Conservation (phyloP, 495 filamentous ascomycete genomes). For the Jackrogersella multiformis region DNA sequence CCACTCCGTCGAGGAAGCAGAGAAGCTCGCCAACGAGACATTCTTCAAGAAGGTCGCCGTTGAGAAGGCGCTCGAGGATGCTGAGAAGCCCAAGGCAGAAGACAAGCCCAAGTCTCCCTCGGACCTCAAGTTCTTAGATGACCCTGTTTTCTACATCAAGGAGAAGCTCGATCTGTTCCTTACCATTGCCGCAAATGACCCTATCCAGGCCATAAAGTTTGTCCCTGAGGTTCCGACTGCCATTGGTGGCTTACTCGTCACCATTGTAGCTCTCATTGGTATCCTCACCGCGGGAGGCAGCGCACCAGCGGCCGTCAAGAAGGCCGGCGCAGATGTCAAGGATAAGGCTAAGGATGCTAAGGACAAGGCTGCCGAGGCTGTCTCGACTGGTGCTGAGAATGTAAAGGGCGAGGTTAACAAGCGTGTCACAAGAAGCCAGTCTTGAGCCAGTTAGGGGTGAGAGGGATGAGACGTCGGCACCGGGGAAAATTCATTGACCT, state of each 20-base stretch:
- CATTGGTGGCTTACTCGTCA: constrained; percentile 72
- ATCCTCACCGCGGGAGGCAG: constrained; percentile 57
- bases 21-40: constrained; percentile 88
- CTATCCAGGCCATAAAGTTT: constrained; percentile 87
- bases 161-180: constrained; percentile 93
- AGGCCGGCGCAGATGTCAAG: constrained; percentile 75
- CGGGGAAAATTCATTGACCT: constrained; percentile 8
- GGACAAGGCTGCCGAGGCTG: constrained; percentile 80
- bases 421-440: constrained; percentile 58
- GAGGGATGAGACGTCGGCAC: not conserved
- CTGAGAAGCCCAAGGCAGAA: constrained; percentile 79
- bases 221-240: constrained; percentile 90
- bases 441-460: constrained; percentile 7
- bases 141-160: constrained; percentile 86
- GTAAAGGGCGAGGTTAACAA: constrained; percentile 69
- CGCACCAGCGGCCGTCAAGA: constrained; percentile 58
- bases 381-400: constrained; percentile 70
- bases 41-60: constrained; percentile 90
- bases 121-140: constrained; percentile 90
- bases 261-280: constrained; percentile 73
- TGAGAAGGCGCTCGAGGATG: constrained; percentile 85
- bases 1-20: constrained; percentile 93
- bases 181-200: constrained; percentile 84
- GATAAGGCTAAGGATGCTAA: constrained; percentile 74
- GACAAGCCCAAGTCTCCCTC: constrained; percentile 69